Conservation (phyloP, 768 basidiomycete species). For the Podaxis sp. region DNA sequence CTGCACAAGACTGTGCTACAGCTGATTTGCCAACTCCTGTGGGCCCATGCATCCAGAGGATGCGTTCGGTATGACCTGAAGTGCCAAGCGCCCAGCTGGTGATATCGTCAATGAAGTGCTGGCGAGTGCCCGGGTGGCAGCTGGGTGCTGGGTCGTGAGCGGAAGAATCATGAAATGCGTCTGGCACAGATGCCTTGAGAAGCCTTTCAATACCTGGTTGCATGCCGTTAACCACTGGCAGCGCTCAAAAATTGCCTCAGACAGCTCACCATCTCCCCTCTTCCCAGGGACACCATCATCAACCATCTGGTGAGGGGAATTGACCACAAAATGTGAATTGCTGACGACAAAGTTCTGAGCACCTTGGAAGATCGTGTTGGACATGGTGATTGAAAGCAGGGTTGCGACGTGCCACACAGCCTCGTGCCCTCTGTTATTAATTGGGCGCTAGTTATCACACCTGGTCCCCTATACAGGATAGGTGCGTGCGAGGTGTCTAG, state of each 20-base stretch:
- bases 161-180: not conserved
- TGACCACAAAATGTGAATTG: not conserved
- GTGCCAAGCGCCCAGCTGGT: not conserved
- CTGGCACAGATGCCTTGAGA: not conserved
- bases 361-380: not conserved
- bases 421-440: too few relatives aligned
- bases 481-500: too few relatives aligned
- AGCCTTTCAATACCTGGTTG: not conserved
- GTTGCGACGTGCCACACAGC: too few relatives aligned
- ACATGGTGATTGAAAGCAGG: not conserved
- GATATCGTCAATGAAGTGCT: not conserved
- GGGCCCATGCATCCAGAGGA: conserved; percentile 1
- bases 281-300: too few relatives aligned
- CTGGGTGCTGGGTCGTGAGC: not conserved
- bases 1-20: not conserved
- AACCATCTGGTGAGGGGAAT: not conserved
- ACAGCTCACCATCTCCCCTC: too few relatives aligned
- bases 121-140: not conserved
- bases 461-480: too few relatives aligned
- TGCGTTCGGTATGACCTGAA: not conserved
- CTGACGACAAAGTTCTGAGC: not conserved
- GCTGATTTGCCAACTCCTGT: conserved; percentile 1
- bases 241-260: not conserved
- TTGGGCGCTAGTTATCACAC: too few relatives aligned
- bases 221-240: not conserved